phyloP scores from a whole-genome alignment of 2,329 filamentous ascomycete species.

The Phialemoniopsis sp. region DNA sequence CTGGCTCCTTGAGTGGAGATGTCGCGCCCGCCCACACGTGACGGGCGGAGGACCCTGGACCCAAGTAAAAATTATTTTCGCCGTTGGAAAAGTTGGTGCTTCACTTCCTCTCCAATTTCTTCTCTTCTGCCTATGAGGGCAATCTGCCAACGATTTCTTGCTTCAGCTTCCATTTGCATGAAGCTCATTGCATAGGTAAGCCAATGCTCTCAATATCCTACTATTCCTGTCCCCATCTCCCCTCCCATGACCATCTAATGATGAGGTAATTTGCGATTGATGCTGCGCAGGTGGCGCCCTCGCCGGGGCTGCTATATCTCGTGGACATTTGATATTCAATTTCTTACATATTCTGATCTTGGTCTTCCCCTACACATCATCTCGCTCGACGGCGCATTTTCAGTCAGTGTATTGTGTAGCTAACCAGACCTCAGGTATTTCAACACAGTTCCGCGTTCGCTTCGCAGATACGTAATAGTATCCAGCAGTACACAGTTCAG shows the following conservation, averaged over 20 bases:
- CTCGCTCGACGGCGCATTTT: no score
- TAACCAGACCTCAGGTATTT: no score
- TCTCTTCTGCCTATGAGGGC: slow-evolving; percentile 1
- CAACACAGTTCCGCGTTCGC: no score
- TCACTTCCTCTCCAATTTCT: no score
- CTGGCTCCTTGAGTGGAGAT: no score
- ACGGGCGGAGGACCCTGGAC: no score
- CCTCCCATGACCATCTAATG: slow-evolving; percentile 37
- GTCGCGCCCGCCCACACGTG: no score
- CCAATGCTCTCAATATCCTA: slow-evolving; percentile 5
- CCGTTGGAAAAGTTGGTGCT: no score
- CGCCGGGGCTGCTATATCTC: slow-evolving; percentile 78
- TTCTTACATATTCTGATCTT: slow-evolving; percentile 90
- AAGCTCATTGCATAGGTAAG: neutral
- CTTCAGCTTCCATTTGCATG: neutral
- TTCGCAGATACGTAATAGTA: no score
- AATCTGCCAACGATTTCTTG: neutral
- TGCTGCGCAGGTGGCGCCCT: slow-evolving; percentile 67
- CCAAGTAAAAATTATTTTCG: no score
- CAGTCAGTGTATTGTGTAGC: no score
- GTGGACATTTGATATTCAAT: slow-evolving; percentile 71
- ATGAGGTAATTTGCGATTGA: slow-evolving; percentile 98
- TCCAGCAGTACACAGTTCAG: no score
- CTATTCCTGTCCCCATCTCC: slow-evolving; percentile 5
- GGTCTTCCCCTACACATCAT: neutral